A percentile compares a stretch with the other conserved stretches of the same genome.
Conservation (phyloP, 352 stramenopile genomes). For the Phytophthora tentaculata region DNA sequence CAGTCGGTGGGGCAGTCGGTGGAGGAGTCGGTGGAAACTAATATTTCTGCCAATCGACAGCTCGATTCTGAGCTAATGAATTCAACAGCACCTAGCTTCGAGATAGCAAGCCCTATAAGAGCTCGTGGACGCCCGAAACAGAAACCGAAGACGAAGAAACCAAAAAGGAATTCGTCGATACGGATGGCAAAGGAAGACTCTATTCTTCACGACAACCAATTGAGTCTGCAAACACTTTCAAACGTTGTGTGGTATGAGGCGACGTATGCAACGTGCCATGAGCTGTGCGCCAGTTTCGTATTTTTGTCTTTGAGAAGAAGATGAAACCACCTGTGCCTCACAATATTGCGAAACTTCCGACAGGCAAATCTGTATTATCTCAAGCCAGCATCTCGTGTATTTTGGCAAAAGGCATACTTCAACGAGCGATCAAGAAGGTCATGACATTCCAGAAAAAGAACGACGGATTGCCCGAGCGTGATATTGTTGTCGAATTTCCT, state of each 20-base stretch:
- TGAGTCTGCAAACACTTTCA: not conserved
- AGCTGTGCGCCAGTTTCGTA: not conserved
- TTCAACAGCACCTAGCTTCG: not conserved
- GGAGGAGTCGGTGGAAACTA: too few species aligned
- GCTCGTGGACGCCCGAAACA: not conserved
- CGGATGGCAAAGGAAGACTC: too few species aligned
- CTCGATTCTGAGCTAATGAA: not conserved
- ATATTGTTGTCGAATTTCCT: not conserved
- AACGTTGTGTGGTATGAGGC: not conserved
- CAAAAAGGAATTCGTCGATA: too few species aligned
- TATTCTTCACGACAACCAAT: not conserved
- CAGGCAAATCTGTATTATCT: too few species aligned
- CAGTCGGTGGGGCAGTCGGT: not conserved
- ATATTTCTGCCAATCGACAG: not conserved
- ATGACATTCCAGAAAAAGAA: not conserved
- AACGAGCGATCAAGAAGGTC: not conserved
- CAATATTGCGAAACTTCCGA: too few species aligned
- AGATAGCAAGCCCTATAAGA: not conserved
- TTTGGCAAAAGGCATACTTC: not conserved
- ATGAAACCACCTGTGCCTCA: too few species aligned
- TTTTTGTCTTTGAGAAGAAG: not conserved
- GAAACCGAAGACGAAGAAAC: not conserved
- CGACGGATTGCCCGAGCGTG: not conserved
- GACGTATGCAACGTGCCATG: too few species aligned
- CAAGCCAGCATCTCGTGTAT: not conserved